Evolutionary conservation across 2,329 filamentous ascomycete genomes (phyloP).

Genomic region (Parasarocladium wereldwijsianum): DNA sequence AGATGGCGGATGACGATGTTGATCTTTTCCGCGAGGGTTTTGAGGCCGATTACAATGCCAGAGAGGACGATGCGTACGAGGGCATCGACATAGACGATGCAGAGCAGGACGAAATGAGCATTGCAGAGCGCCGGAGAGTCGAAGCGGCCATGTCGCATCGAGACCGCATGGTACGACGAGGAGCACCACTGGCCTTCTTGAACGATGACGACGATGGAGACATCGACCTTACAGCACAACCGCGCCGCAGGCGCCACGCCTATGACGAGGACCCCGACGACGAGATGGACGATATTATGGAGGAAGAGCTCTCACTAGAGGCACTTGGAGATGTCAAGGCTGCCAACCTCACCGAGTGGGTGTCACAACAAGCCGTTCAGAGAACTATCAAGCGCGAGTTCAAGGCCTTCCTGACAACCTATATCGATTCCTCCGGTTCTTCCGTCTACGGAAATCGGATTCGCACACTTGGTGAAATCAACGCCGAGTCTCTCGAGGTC

Average conservation of each 20-base stretch:
- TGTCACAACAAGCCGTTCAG: slow-evolving; percentile 77
- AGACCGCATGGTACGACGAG: slow-evolving; percentile 55
- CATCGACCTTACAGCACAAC: slow-evolving; percentile 73
- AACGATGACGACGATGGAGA: slow-evolving; percentile 78
- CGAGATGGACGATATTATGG: slow-evolving; percentile 88
- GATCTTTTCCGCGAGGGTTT: slow-evolving; percentile 64
- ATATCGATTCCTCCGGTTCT: slow-evolving; percentile 73
- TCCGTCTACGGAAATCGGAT: slow-evolving; percentile 95
- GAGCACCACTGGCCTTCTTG: slow-evolving; percentile 59
- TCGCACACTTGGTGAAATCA: slow-evolving; percentile 88
- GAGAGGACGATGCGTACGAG: slow-evolving; percentile 56
- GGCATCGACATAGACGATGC: slow-evolving; percentile 64
- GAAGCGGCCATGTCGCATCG: slow-evolving; percentile 60
- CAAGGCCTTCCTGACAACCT: slow-evolving; percentile 93
- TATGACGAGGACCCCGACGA: slow-evolving; percentile 95
- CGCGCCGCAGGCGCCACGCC: slow-evolving; percentile 68
- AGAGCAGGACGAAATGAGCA: slow-evolving; percentile 56
- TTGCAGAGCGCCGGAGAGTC: slow-evolving; percentile 51
- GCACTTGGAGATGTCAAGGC: slow-evolving; percentile 88
- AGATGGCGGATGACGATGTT: slow-evolving; percentile 68
- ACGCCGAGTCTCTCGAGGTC: slow-evolving; percentile 90
- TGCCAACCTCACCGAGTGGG: slow-evolving; percentile 87
- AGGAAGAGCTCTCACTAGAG: slow-evolving; percentile 86
- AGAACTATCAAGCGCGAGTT: slow-evolving; percentile 92
- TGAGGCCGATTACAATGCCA: slow-evolving; percentile 54